Base-by-base conservation (phyloP, 192 early-diverging fungal genomes). In the Coemansia sp. region DNA sequence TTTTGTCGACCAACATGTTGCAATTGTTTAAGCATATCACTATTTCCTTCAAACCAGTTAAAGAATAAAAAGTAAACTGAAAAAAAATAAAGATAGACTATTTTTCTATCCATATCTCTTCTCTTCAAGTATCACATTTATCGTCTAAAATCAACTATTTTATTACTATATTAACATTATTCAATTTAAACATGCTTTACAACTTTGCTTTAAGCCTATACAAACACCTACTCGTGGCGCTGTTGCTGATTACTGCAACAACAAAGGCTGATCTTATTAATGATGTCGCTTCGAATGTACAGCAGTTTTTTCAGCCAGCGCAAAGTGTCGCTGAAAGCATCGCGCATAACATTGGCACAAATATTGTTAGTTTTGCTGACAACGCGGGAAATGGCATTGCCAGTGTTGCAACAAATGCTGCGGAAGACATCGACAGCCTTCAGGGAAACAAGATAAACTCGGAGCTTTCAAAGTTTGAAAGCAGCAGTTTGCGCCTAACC, bases 401-500 rank as follows among this genome's bases (percentile, higher is more conserved):
- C 0, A 63, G 68, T 5, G 25, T 67, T 4, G 71, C 68, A 10
- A 51, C 76, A 11, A 32, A 73, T 36, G 67, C 56, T 14, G 51
- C 64, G 5, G 48, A 42, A 20, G 51, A 56, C 6, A 51, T 69
- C 0, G 73, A 67, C 32, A 62, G 56, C 48, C 17, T 61, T 52
- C 68, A 74, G 36, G 52, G 68, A 18, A 61, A 29, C 57, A 51
- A 70, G 42, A 70, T 80, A 36, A 48, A 64, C 4, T 42, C 62
- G 0, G 68, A 80, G 38, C 68, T 80, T 31, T 71, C 72, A 16
- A 71, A 57, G 51, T 80, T 71, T 34, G 61, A 80, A 40, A 68
- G 40, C 33, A 40, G 50, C 36, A 34, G 4, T 16, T 29, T 14
- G 54, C 61, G 5, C 45, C 31, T 25, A 45, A 16, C 14, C 29